These are phyloP conservation scores for Penstemon barbatus DNA, from an alignment of 257 asterid genomes.

Conservation along the genomic window DNA sequence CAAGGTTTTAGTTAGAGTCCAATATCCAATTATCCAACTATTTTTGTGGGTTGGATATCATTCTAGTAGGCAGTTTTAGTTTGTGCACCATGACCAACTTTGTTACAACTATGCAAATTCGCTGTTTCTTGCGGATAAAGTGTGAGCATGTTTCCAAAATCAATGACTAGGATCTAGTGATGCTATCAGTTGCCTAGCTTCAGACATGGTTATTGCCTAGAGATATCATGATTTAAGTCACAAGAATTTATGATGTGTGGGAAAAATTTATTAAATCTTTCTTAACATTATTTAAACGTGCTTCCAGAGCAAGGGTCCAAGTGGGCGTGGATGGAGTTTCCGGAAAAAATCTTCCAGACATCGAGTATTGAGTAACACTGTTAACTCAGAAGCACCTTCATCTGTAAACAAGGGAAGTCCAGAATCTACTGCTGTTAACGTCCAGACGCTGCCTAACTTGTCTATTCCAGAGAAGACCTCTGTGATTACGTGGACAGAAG, in stretches of 20 bases:
- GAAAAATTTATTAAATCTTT: not conserved
- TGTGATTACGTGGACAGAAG: not conserved
- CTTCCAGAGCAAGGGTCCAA: conserved; percentile 64
- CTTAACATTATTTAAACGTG: conserved; percentile 23
- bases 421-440: conserved; percentile 32
- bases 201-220: not conserved
- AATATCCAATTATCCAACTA: no score
- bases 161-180: no score
- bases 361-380: conserved; percentile 71
- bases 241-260: not conserved
- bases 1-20: no score
- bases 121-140: no score
- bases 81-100: not conserved
- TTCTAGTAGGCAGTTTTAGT: not conserved
- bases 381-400: conserved; percentile 55
- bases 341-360: conserved; percentile 82
- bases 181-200: not conserved
- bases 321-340: conserved; percentile 91
- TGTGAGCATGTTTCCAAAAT: no score
- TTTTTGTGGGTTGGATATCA: no score
- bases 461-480: conserved; percentile 47
- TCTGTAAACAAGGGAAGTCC: conserved; percentile 55
- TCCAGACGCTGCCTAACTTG: conserved; percentile 50
- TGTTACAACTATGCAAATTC: no score
- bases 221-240: conserved; percentile 1